A percentile compares a stretch with the other conserved stretches of the same genome.
phyloP scores from a whole-genome alignment of 2,329 filamentous ascomycete species.

The Xylariaceae sp. region DNA sequence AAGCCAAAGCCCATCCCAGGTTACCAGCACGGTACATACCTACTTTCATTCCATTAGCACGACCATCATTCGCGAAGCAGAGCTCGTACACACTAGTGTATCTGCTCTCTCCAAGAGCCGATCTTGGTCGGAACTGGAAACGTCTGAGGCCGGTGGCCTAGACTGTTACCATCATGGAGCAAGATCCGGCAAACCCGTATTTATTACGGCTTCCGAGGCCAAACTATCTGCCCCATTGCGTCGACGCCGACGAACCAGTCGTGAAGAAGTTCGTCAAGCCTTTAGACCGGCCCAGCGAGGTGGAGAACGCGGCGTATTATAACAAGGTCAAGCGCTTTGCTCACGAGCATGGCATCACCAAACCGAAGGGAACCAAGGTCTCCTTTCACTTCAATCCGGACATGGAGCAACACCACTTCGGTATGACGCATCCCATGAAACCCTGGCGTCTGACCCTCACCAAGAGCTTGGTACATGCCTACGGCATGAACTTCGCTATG shows the following conservation, averaged over 20 bases:
- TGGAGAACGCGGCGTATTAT: constrained; percentile 49
- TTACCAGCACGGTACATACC: no score
- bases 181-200: constrained; percentile 35
- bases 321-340: constrained; percentile 50
- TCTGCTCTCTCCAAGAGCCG: no score
- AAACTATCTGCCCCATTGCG: constrained; percentile 52
- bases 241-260: constrained; percentile 40
- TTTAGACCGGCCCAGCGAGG: constrained; percentile 41
- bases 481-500: constrained; percentile 96
- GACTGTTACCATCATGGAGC: no score
- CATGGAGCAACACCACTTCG: constrained; percentile 96
- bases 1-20: no score
- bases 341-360: constrained; percentile 61
- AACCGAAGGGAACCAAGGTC: constrained; percentile 80
- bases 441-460: constrained; percentile 94
- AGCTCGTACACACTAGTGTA: no score
- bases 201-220: constrained; percentile 48
- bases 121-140: no score
- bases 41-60: no score
- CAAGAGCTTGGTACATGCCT: constrained; percentile 88
- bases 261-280: constrained; percentile 45
- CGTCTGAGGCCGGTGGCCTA: no score
- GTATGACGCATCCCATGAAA: constrained; percentile 96
- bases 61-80: no score
- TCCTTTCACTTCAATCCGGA: constrained; percentile 93